Evolutionary conservation across 768 basidiomycete genomes (phyloP).

Genomic region (Termitomyces sp.): DNA sequence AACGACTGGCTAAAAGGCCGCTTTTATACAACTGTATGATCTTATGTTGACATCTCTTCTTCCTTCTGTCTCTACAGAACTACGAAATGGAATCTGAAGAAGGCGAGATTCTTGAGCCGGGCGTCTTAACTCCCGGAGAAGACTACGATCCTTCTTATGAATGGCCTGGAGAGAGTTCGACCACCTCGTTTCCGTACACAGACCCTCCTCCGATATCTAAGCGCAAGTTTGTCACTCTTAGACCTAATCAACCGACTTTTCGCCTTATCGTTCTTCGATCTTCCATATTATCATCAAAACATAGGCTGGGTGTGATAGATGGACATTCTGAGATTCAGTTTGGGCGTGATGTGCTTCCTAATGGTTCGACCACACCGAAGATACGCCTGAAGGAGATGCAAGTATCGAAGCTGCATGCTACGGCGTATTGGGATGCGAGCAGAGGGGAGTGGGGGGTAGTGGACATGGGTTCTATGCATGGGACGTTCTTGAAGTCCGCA

Average conservation of each 20-base stretch:
- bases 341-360: constrained; percentile 58
- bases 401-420: constrained; percentile 78
- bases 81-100: constrained; percentile 20
- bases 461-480: constrained; percentile 84
- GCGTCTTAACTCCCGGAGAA: constrained; percentile 12
- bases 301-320: constrained; percentile 35
- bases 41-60: background rate
- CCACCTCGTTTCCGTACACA: background rate
- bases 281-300: constrained; percentile 51
- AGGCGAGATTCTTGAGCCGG: constrained; percentile 21
- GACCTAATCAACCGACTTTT: constrained; percentile 25
- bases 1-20: background rate
- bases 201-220: constrained; percentile 6
- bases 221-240: constrained; percentile 8
- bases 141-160: constrained; percentile 49
- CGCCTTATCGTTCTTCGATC: constrained; percentile 53
- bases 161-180: constrained; percentile 45
- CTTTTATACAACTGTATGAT: constrained; percentile 1
- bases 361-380: constrained; percentile 48
- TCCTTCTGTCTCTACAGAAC: constrained; percentile 6
- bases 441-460: constrained; percentile 65
- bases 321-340: constrained; percentile 62
- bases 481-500: constrained; percentile 55
- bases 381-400: constrained; percentile 80
- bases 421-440: constrained; percentile 60